A percentile compares a stretch with the other conserved stretches of the same genome.
These are phyloP conservation scores for Colletotrichum siamense DNA, from an alignment of 2,329 filamentous ascomycete genomes.

Conservation along the genomic window DNA sequence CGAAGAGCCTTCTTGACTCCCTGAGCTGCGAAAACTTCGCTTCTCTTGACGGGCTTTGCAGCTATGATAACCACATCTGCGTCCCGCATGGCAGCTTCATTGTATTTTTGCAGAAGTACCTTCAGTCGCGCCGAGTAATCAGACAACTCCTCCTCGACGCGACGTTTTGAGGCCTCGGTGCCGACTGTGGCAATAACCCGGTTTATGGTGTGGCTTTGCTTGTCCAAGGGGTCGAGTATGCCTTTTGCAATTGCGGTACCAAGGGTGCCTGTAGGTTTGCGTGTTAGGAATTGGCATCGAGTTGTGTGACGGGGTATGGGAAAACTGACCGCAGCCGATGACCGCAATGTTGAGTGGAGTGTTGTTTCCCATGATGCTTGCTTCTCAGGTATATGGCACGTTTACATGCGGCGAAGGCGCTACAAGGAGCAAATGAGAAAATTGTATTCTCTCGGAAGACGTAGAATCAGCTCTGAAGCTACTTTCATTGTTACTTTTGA, in stretches of 20 bases:
- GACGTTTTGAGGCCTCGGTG: neutral
- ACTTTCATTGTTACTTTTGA: neutral
- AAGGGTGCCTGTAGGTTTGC: neutral
- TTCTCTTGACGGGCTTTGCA: neutral
- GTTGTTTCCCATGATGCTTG: neutral
- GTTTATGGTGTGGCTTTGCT: neutral
- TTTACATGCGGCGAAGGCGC: neutral
- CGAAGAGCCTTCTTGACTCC: neutral
- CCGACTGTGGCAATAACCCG: neutral
- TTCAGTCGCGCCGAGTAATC: neutral
- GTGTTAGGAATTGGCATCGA: neutral
- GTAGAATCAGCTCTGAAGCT: neutral
- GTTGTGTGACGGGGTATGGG: neutral
- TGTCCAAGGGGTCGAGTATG: neutral
- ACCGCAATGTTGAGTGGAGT: neutral
- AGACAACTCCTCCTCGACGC: neutral
- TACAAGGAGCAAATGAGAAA: neutral
- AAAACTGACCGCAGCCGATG: neutral
- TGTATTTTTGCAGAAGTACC: neutral
- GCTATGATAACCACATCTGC: neutral
- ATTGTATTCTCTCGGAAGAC: accelerated
- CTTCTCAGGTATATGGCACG: accelerated
- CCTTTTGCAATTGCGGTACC: neutral
- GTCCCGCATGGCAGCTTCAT: neutral
- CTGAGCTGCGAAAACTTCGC: neutral